These are phyloP conservation scores for Calocybe cyanea DNA, from an alignment of 768 basidiomycete species.

Conservation along the genomic window DNA sequence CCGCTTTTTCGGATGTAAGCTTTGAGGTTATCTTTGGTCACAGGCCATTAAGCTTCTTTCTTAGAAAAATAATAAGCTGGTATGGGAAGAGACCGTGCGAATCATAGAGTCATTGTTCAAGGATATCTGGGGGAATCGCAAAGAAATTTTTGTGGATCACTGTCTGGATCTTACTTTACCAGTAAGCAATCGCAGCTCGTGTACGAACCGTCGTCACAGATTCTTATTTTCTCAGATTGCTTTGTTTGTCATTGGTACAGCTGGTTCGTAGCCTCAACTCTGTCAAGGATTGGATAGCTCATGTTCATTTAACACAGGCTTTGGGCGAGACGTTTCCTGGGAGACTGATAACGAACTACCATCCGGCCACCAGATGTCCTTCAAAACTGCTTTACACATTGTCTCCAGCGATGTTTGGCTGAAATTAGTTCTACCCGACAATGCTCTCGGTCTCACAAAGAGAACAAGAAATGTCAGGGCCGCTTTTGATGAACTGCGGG, in stretches of 20 bases:
- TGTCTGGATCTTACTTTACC: constrained; percentile 50
- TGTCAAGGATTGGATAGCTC: background rate
- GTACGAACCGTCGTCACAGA: constrained; percentile 9
- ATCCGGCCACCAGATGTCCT: constrained; percentile 42
- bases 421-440: constrained; percentile 36
- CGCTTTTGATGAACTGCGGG: constrained; percentile 43
- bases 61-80: constrained; percentile 43
- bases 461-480: constrained; percentile 24
- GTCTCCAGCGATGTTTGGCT: constrained; percentile 34
- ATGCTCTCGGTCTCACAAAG: constrained; percentile 33
- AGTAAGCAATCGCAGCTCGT: constrained; percentile 25
- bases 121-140: constrained; percentile 44
- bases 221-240: constrained; percentile 36
- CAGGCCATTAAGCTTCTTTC: background rate
- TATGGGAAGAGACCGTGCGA: constrained; percentile 43
- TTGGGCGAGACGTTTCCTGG: constrained; percentile 50
- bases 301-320: constrained; percentile 28
- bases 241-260: constrained; percentile 51
- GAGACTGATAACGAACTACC: constrained; percentile 34
- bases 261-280: constrained; percentile 29
- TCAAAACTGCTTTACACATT: constrained; percentile 44
- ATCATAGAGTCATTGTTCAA: constrained; percentile 40
- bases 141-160: constrained; percentile 40
- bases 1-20: constrained; percentile 61
- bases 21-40: background rate